These are phyloP conservation scores for Saccharomycopsis sp. DNA, from an alignment of 805 yeast species.

Conservation along the genomic window DNA sequence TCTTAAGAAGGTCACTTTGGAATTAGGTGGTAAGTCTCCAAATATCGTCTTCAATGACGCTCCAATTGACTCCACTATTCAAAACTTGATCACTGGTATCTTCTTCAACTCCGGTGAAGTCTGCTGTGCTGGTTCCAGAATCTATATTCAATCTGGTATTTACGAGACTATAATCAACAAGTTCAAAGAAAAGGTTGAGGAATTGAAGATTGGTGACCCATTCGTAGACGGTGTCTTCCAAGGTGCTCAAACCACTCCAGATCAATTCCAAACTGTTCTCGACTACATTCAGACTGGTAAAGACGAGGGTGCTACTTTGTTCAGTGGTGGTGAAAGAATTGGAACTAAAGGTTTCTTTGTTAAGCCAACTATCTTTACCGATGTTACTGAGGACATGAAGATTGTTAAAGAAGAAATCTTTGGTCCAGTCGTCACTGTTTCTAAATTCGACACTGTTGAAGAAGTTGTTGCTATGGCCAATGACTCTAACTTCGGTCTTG, in stretches of 20 bases:
- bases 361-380: constrained; percentile 70
- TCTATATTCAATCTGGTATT: constrained; percentile 78
- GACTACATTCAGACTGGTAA: constrained; percentile 70
- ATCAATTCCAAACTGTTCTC: constrained; percentile 73
- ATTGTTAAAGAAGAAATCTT: constrained; percentile 76
- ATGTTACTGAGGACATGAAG: constrained; percentile 58
- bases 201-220: constrained; percentile 72
- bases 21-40: constrained; percentile 96
- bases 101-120: constrained; percentile 94
- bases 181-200: constrained; percentile 48
- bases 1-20: constrained; percentile 87
- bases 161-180: constrained; percentile 69
- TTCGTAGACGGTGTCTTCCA: constrained; percentile 71
- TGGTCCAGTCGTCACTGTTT: constrained; percentile 85
- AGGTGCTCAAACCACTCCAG: constrained; percentile 87
- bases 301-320: constrained; percentile 73
- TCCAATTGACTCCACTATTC: constrained; percentile 67
- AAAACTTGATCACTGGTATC: constrained; percentile 73
- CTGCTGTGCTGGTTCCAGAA: constrained; percentile 91
- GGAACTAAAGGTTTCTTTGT: constrained; percentile 61
- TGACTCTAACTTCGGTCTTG: constrained; percentile 77
- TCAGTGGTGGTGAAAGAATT: constrained; percentile 63
- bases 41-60: constrained; percentile 84
- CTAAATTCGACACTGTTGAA: constrained; percentile 76
- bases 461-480: constrained; percentile 77